phyloP scores from a whole-genome alignment of 257 asterid genomes.

The Solanum medicagineum region DNA sequence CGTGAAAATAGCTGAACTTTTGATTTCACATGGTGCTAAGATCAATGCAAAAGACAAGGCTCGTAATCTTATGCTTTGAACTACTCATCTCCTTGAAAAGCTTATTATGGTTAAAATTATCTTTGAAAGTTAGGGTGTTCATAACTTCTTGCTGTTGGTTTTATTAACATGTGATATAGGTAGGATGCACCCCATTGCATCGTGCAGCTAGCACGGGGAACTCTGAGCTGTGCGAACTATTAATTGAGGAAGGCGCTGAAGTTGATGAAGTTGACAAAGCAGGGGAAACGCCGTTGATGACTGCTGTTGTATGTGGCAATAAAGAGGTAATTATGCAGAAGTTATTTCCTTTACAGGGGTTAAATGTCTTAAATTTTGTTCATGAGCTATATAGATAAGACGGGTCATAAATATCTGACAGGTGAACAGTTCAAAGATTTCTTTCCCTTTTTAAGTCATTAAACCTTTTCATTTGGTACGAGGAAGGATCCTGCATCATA shows the following conservation, averaged over 20 bases:
- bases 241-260: slow-evolving; percentile 96
- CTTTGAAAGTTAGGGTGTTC: background rate
- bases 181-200: slow-evolving; percentile 94
- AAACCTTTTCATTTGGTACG: background rate
- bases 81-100: background rate
- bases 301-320: slow-evolving; percentile 65
- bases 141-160: background rate
- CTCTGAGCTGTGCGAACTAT: slow-evolving; percentile 47
- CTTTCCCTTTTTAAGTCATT: background rate
- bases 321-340: slow-evolving; percentile 37
- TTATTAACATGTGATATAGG: slow-evolving; percentile 24
- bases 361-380: background rate
- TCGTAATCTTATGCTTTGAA: slow-evolving; percentile 6
- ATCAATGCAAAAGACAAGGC: slow-evolving; percentile 85
- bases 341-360: background rate
- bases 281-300: slow-evolving; percentile 93
- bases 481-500: background rate
- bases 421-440: background rate
- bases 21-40: slow-evolving; percentile 76
- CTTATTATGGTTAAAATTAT: background rate
- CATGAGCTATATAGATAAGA: background rate
- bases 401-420: background rate
- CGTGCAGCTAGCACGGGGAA: slow-evolving; percentile 97
- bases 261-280: slow-evolving; percentile 74
- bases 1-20: slow-evolving; percentile 55